These are phyloP conservation scores for Aureoboletus auriporus DNA, from an alignment of 768 basidiomycete genomes.

Conservation along the genomic window DNA sequence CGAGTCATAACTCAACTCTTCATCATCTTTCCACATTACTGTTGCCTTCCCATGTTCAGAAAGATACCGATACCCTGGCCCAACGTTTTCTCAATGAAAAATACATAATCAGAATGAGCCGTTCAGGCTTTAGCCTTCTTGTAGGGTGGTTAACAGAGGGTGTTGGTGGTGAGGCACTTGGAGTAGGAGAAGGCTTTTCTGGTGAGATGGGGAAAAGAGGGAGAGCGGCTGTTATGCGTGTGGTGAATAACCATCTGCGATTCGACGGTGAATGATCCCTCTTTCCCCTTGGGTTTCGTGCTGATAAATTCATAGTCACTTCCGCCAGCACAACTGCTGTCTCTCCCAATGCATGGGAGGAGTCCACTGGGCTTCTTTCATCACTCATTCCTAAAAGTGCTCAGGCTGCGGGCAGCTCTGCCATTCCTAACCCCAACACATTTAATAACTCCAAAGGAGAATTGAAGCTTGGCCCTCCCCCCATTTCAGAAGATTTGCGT, in stretches of 20 bases:
- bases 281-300: conserved; percentile 8
- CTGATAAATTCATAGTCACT: conserved; percentile 50
- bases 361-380: conserved; percentile 79
- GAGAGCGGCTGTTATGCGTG: conserved; percentile 85
- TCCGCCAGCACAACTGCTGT: conserved; percentile 63
- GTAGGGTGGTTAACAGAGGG: conserved; percentile 97
- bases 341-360: conserved; percentile 71
- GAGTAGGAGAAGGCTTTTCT: conserved; percentile 72
- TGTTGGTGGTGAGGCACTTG: conserved; percentile 78
- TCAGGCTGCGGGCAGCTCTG: conserved; percentile 34
- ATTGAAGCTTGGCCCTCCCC: conserved; percentile 82
- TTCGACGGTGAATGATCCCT: conserved; percentile 67
- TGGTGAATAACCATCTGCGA: conserved; percentile 89
- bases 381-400: conserved; percentile 66
- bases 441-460: conserved; percentile 76
- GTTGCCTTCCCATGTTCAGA: conserved; percentile 78
- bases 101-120: conserved; percentile 85
- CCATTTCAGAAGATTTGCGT: conserved; percentile 74
- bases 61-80: conserved; percentile 78
- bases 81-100: conserved; percentile 87
- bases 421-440: conserved; percentile 56
- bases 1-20: conserved; percentile 63
- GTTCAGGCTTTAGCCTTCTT: conserved; percentile 87
- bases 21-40: conserved; percentile 78
- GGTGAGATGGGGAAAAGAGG: conserved; percentile 83